Conservation (phyloP, 225 moss, liverwort and hornwort genomes). For the Straminergon stramineum region DNA sequence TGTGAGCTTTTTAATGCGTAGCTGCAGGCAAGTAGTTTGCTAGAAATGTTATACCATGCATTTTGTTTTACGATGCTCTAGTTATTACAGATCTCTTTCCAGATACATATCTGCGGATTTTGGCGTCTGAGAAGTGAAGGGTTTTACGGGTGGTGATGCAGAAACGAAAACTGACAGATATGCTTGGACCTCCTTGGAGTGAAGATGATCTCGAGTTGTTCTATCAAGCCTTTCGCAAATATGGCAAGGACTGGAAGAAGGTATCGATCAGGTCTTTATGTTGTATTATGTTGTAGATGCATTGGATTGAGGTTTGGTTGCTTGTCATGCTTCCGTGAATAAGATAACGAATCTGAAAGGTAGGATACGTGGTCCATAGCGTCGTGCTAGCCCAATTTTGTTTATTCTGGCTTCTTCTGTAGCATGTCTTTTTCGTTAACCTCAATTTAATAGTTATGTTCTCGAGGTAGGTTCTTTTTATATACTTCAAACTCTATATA, state of each 20-base stretch:
- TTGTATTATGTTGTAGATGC: neutral
- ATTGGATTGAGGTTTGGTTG: neutral
- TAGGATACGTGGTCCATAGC: neutral
- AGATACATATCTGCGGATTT: neutral
- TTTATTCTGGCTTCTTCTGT: neutral
- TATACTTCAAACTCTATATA: neutral
- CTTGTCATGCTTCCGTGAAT: neutral
- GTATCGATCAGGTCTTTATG: slow-evolving; percentile 8
- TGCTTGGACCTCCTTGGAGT: slow-evolving; percentile 94
- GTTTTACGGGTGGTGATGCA: slow-evolving; percentile 26
- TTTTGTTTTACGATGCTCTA: neutral
- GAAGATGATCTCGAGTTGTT: slow-evolving; percentile 86
- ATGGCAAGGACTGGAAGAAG: slow-evolving; percentile 97
- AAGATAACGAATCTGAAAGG: neutral
- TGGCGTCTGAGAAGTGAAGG: neutral
- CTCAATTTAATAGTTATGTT: neutral
- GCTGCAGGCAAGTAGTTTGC: neutral
- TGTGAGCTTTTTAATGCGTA: neutral
- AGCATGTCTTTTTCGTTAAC: neutral
- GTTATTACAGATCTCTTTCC: neutral
- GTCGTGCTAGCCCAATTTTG: neutral
- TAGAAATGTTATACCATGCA: neutral
- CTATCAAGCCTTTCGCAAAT: slow-evolving; percentile 79
- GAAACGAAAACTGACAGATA: slow-evolving; percentile 87
- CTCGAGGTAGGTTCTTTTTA: neutral